Conservation (phyloP, 2,329 filamentous ascomycete genomes). For the Bipolaris sorokiniana region DNA sequence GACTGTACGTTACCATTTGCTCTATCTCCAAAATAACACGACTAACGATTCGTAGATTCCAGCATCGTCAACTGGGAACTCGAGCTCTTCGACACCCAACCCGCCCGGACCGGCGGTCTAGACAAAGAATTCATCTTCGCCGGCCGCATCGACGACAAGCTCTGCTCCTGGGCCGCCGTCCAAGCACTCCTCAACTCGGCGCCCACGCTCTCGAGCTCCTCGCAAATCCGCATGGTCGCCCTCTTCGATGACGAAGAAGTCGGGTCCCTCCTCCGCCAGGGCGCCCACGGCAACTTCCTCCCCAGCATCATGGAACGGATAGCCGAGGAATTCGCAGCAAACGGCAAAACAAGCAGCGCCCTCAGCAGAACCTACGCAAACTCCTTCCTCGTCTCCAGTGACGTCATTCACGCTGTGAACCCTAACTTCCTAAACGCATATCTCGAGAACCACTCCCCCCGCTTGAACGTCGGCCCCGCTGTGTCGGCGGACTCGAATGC, state of each 20-base stretch:
- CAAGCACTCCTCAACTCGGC: constrained; percentile 75
- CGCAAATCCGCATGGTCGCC: constrained; percentile 86
- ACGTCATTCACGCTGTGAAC: constrained; percentile 93
- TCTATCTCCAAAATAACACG: not conserved
- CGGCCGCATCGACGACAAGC: constrained; percentile 94
- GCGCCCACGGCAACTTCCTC: constrained; percentile 87
- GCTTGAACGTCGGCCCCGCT: constrained; percentile 85
- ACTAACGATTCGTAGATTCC: constrained; percentile 53
- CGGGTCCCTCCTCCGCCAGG: constrained; percentile 86
- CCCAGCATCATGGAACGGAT: constrained; percentile 80
- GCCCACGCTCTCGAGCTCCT: constrained; percentile 59
- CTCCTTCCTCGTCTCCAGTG: constrained; percentile 89
- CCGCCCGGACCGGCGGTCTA: constrained; percentile 80
- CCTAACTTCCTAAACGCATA: constrained; percentile 90
- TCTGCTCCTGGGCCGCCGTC: constrained; percentile 92
- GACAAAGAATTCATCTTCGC: constrained; percentile 95
- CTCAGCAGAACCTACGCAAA: constrained; percentile 85
- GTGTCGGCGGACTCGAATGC: constrained; percentile 85
- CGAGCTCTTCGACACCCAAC: constrained; percentile 90
- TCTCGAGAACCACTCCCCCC: constrained; percentile 82
- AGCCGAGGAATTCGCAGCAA: constrained; percentile 68
- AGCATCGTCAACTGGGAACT: constrained; percentile 95
- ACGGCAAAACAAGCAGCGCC: constrained; percentile 57
- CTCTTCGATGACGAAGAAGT: constrained; percentile 98
- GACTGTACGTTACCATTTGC: constrained; percentile 55